Percentiles rank a stretch among this genome's conserved stretches.
phyloP scores from a whole-genome alignment of 2,329 filamentous ascomycete genomes.

The Alternaria alternata region DNA sequence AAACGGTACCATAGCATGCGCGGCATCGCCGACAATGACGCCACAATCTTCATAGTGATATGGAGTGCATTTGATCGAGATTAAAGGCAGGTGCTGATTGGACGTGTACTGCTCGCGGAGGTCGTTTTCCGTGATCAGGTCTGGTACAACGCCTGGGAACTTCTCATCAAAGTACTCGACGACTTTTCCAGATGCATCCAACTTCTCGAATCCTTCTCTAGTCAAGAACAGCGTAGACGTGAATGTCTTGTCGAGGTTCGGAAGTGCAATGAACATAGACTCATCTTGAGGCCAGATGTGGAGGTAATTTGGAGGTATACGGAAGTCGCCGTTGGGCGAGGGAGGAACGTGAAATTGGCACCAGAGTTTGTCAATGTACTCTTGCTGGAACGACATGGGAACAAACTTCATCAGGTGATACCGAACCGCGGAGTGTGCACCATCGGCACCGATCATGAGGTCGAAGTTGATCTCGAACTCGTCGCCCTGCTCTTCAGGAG shows the following conservation, averaged over 20 bases:
- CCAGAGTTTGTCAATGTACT: conserved; percentile 97
- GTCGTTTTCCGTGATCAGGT: conserved; percentile 71
- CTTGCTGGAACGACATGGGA: conserved; percentile 88
- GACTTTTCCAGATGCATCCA: conserved; percentile 70
- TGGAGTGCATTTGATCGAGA: conserved; percentile 90
- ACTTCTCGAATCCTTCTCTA: conserved; percentile 69
- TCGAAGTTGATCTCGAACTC: conserved; percentile 91
- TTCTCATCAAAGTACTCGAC: conserved; percentile 79
- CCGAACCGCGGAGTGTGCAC: conserved; percentile 88
- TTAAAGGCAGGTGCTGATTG: conserved; percentile 91
- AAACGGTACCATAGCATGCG: conserved; percentile 98
- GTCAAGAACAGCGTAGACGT: conserved; percentile 94
- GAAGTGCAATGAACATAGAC: conserved; percentile 99
- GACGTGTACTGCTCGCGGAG: conserved; percentile 76
- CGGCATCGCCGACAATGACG: conserved; percentile 90
- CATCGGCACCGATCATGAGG: conserved; percentile 92
- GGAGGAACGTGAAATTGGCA: conserved; percentile 89
- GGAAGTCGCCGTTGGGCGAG: conserved; percentile 64
- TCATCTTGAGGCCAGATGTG: conserved; percentile 96
- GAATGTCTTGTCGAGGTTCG: conserved; percentile 86
- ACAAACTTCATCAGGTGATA: conserved; percentile 97
- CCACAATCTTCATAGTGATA: conserved; percentile 81
- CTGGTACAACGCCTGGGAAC: conserved; percentile 83
- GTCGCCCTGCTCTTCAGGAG: conserved; percentile 34
- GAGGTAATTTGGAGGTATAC: conserved; percentile 88